Percentiles rank a stretch among this genome's conserved stretches.
Conservation (phyloP, 495 filamentous ascomycete genomes). For the Cudoniella acicularis region DNA sequence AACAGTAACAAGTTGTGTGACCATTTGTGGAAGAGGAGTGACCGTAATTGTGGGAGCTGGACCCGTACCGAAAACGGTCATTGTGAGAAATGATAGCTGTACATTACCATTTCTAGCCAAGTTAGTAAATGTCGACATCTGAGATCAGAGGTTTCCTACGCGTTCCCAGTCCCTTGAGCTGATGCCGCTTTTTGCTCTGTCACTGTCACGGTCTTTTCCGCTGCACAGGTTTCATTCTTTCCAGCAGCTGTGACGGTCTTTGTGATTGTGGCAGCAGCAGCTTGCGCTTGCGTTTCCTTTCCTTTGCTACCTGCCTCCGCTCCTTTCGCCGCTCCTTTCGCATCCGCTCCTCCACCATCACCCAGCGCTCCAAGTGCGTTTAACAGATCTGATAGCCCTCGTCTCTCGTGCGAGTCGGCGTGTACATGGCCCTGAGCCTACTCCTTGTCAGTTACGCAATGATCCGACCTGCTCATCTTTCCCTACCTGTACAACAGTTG, state of each 20-base stretch:
- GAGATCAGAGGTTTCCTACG: not conserved
- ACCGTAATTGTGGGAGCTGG: conserved; percentile 35
- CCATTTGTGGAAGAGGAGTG: conserved; percentile 37
- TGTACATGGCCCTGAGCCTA: conserved; percentile 11
- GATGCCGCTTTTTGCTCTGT: conserved; percentile 6
- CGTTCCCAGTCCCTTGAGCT: conserved; percentile 4
- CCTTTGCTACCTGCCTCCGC: not conserved
- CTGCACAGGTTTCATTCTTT: not conserved
- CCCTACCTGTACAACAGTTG: conserved; percentile 17
- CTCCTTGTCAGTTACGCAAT: conserved; percentile 7
- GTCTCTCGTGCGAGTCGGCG: conserved; percentile 4
- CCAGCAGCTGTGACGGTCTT: not conserved
- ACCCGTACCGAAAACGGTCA: conserved; percentile 34
- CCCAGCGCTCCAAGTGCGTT: conserved; percentile 4
- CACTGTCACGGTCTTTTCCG: conserved; percentile 17
- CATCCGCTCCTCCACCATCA: not conserved
- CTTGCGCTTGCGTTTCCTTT: not conserved
- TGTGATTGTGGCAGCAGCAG: not conserved
- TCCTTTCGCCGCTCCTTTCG: not conserved
- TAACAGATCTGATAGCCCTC: conserved; percentile 19
- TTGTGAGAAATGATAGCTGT: conserved; percentile 37
- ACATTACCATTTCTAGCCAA: conserved; percentile 2
- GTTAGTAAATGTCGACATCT: conserved; percentile 1
- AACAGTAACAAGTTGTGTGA: conserved; percentile 29
- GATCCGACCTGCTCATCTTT: not conserved